Percentiles rank a stretch among this genome's conserved stretches.
Conservation (phyloP, 768 basidiomycete species). For the Crepidotus variabilis region DNA sequence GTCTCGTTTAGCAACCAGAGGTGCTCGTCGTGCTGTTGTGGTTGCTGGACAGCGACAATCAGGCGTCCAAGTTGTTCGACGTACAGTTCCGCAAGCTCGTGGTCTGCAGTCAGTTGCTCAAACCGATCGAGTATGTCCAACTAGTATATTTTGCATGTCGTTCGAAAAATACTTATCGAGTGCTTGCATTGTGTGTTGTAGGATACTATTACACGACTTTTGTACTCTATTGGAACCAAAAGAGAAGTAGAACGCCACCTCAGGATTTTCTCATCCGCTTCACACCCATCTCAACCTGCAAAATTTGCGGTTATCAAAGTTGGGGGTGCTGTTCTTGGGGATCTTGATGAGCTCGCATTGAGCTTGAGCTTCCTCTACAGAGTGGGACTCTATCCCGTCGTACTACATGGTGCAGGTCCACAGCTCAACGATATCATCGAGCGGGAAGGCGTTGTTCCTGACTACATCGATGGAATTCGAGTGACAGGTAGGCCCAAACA, state of each 20-base stretch:
- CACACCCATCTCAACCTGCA: conserved; percentile 83
- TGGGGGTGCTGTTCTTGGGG: conserved; percentile 91
- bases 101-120: conserved; percentile 63
- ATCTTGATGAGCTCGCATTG: conserved; percentile 90
- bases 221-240: conserved; percentile 96
- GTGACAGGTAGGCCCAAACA: conserved; percentile 72
- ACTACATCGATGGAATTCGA: conserved; percentile 96
- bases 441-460: conserved; percentile 87
- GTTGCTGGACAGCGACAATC: conserved; percentile 48
- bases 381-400: conserved; percentile 95
- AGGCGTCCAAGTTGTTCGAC: conserved; percentile 36
- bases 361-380: conserved; percentile 96
- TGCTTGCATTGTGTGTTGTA: conserved; percentile 22
- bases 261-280: conserved; percentile 94
- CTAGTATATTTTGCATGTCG: background rate
- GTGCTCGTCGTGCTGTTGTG: conserved; percentile 42
- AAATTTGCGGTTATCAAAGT: conserved; percentile 99
- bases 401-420: conserved; percentile 95
- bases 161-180: background rate
- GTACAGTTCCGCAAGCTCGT: conserved; percentile 28
- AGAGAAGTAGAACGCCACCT: conserved; percentile 98
- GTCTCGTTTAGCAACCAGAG: conserved; percentile 30
- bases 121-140: conserved; percentile 61
- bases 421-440: conserved; percentile 95
- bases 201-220: conserved; percentile 96